These are phyloP conservation scores for Geosmithia morbida DNA, from an alignment of 2,329 filamentous ascomycete species.

Conservation along the genomic window DNA sequence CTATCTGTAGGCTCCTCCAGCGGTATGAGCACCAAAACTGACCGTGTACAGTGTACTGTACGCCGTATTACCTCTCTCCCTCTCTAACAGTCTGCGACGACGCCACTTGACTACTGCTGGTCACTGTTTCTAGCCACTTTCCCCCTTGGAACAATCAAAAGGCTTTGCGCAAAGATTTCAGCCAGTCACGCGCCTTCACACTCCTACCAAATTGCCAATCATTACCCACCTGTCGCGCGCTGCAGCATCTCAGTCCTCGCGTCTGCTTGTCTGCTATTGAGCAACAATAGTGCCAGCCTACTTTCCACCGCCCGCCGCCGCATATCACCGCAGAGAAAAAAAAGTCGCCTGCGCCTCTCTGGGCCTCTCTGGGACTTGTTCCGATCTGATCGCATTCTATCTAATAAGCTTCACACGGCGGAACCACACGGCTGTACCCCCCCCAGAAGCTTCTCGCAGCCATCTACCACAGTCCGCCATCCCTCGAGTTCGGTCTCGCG, in stretches of 20 bases:
- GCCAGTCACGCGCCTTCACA: neutral
- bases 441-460: neutral
- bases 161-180: neutral
- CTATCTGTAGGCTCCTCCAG: too few relatives aligned
- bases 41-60: neutral
- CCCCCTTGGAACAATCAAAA: too few relatives aligned
- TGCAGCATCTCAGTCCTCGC: neutral
- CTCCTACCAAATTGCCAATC: neutral
- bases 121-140: too few relatives aligned
- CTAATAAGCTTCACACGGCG: neutral
- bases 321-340: neutral
- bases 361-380: neutral
- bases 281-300: too few relatives aligned
- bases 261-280: neutral
- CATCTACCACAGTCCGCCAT: neutral
- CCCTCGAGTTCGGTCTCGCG: neutral
- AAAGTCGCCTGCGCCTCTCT: neutral
- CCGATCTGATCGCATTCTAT: neutral
- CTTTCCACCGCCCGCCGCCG: neutral
- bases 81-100: too few relatives aligned
- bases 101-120: too few relatives aligned
- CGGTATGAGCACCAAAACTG: too few relatives aligned
- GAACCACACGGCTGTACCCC: neutral
- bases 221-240: neutral
- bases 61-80: neutral